Evolutionary conservation across 352 stramenopile species (phyloP).

Genomic region (Pythium insidiosum): DNA sequence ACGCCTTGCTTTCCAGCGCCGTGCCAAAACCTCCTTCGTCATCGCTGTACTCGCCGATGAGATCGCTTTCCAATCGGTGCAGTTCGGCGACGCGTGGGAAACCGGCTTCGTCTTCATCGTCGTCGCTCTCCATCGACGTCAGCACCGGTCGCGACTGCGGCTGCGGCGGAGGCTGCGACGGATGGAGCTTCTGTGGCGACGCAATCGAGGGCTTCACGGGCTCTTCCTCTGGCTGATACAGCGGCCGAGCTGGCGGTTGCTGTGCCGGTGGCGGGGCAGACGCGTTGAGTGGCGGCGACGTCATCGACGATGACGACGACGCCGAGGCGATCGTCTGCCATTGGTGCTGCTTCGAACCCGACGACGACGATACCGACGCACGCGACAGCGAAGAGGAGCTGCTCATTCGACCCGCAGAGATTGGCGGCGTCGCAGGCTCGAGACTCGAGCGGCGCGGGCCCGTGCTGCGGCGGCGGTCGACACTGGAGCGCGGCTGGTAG

Average conservation of each 20-base stretch:
- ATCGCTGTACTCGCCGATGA: slow-evolving; percentile 16
- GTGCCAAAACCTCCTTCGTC: slow-evolving; percentile 13
- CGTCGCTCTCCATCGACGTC: slow-evolving; percentile 19
- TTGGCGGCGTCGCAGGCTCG: too few relatives aligned
- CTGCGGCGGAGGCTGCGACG: slow-evolving; percentile 1
- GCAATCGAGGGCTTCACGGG: slow-evolving; percentile 6
- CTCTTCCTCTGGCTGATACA: slow-evolving; percentile 14
- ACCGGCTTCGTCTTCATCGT: slow-evolving; percentile 14
- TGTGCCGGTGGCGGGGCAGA: background rate
- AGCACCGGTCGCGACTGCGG: slow-evolving; percentile 7
- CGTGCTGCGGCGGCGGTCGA: background rate
- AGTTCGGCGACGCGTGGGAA: slow-evolving; percentile 18
- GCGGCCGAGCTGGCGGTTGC: background rate
- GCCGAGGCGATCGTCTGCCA: too few relatives aligned
- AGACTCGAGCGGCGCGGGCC: background rate
- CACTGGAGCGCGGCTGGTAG: background rate
- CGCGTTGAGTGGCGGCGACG: background rate
- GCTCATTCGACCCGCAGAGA: too few relatives aligned
- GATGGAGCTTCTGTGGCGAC: background rate
- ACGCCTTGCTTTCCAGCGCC: background rate
- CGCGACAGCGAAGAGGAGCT: background rate
- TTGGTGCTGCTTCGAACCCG: too few relatives aligned
- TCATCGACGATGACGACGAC: background rate
- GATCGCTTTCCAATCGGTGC: slow-evolving; percentile 16
- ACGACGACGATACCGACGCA: background rate